Evolutionary conservation across 805 yeast genomes (phyloP).

Genomic region (Pichia occidentalis): DNA sequence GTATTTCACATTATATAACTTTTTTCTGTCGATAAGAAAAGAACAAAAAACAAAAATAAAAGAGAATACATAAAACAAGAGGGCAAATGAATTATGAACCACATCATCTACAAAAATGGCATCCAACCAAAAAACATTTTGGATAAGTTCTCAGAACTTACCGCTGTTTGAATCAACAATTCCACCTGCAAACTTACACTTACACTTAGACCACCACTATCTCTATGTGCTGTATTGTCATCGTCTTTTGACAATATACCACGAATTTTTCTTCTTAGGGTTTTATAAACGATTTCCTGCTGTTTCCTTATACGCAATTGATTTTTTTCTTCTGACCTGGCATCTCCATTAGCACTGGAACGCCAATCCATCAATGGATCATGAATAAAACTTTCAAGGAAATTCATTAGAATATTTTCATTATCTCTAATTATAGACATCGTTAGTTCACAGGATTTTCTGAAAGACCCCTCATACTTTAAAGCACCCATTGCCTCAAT

Average conservation of each 20-base stretch:
- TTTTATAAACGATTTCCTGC: slow-evolving; percentile 50
- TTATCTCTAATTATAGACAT: slow-evolving; percentile 63
- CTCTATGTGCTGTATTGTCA: slow-evolving; percentile 30
- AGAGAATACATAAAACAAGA: too few relatives aligned
- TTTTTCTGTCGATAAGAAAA: slow-evolving; percentile 1
- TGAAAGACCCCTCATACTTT: slow-evolving; percentile 85
- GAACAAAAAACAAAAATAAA: background rate
- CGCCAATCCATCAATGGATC: slow-evolving; percentile 87
- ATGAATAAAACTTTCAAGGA: slow-evolving; percentile 84
- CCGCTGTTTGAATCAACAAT: slow-evolving; percentile 75
- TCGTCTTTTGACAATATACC: slow-evolving; percentile 73
- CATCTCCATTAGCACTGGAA: slow-evolving; percentile 18
- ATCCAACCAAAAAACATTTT: slow-evolving; percentile 96
- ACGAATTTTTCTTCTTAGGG: slow-evolving; percentile 71
- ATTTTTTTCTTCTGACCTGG: slow-evolving; percentile 7
- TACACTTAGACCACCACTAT: slow-evolving; percentile 61
- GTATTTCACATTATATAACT: background rate
- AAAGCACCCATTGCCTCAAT: slow-evolving; percentile 81
- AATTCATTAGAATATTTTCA: slow-evolving; percentile 81
- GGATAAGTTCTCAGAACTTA: slow-evolving; percentile 60
- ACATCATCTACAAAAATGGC: slow-evolving; percentile 46
- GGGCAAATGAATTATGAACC: too few relatives aligned
- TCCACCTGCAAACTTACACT: slow-evolving; percentile 93
- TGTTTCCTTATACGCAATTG: slow-evolving; percentile 18
- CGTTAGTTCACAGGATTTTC: slow-evolving; percentile 81